These are phyloP conservation scores for Yarrowia sp. DNA, from an alignment of 805 yeast genomes.

Conservation along the genomic window DNA sequence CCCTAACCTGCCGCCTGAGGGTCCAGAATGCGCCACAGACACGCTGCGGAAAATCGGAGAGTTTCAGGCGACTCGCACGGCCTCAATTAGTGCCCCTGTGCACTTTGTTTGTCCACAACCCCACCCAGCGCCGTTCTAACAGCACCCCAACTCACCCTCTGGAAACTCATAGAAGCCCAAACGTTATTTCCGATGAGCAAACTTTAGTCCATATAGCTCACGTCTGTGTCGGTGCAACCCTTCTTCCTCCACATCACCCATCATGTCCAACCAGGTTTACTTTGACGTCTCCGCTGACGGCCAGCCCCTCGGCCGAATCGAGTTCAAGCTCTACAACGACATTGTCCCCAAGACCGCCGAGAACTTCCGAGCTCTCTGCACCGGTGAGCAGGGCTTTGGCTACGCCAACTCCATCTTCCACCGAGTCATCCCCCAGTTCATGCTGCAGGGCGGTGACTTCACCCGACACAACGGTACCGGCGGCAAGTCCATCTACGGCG, in stretches of 20 bases:
- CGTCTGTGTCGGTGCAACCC: not conserved
- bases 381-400: conserved; percentile 94
- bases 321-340: conserved; percentile 84
- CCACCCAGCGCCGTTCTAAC: no score
- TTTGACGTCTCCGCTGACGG: conserved; percentile 36
- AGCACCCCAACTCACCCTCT: not conserved
- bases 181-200: conserved; percentile 12
- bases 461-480: conserved; percentile 88
- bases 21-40: no score
- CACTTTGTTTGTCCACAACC: no score
- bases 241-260: conserved; percentile 3
- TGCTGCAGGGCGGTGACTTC: conserved; percentile 95
- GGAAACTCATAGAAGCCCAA: conserved; percentile 12
- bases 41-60: not conserved
- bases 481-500: conserved; percentile 82
- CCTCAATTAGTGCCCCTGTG: conserved; percentile 10
- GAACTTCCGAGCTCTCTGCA: conserved; percentile 91
- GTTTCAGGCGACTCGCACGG: not conserved
- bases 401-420: conserved; percentile 87
- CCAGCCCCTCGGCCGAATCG: conserved; percentile 74
- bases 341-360: conserved; percentile 94
- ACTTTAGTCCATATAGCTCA: conserved; percentile 2
- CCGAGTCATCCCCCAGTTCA: conserved; percentile 95
- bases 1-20: not conserved
- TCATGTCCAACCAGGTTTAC: conserved; percentile 27